Evolutionary conservation across 2,329 filamentous ascomycete genomes (phyloP).

Genomic region (Lizonia empirigonia): DNA sequence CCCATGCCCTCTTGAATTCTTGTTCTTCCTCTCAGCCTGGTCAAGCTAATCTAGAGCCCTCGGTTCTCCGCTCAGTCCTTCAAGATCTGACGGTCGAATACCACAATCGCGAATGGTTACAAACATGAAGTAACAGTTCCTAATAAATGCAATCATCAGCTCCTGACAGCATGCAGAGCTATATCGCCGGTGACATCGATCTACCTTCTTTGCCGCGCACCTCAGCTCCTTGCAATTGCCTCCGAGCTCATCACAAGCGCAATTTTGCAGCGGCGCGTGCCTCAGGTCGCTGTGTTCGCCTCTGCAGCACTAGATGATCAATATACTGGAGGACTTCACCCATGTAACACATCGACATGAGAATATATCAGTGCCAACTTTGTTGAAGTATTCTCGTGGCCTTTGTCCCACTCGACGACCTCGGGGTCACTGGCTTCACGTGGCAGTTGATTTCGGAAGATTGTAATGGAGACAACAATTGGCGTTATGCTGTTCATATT

Average conservation of each 20-base stretch:
- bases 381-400: too few relatives aligned
- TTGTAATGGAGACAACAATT: too few relatives aligned
- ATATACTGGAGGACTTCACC: neutral
- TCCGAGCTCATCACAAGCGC: neutral
- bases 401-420: too few relatives aligned
- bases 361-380: neutral
- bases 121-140: neutral
- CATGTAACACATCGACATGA: neutral
- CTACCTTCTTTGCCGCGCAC: slow-evolving; percentile 1
- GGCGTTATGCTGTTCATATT: too few relatives aligned
- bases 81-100: too few relatives aligned
- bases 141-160: neutral
- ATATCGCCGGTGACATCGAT: neutral
- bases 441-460: too few relatives aligned
- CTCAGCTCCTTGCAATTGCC: neutral
- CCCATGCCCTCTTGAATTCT: too few relatives aligned
- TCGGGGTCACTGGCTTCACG: too few relatives aligned
- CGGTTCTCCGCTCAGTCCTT: too few relatives aligned
- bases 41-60: too few relatives aligned
- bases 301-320: neutral
- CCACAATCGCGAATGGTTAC: neutral
- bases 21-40: too few relatives aligned
- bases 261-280: neutral
- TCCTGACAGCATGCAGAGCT: neutral
- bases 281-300: neutral